These are phyloP conservation scores for Ustilago esculenta DNA, from an alignment of 1,284 basidiomycete species.

Conservation along the genomic window DNA sequence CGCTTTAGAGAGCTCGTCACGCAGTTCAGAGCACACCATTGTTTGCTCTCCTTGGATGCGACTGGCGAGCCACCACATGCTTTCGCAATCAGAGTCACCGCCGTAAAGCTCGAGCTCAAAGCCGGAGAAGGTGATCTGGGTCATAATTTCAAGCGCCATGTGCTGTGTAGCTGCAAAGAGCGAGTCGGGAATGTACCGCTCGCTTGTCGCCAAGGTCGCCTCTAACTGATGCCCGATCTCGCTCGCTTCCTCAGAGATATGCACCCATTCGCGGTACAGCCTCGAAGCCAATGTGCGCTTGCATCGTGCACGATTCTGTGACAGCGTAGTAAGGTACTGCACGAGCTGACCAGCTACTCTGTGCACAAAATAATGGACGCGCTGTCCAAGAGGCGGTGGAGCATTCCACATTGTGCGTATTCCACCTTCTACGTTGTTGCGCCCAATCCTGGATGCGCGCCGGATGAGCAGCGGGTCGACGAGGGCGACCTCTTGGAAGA, in stretches of 20 bases:
- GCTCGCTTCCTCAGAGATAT: slow-evolving; percentile 42
- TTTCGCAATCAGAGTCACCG: slow-evolving; percentile 55
- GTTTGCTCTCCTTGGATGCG: slow-evolving; percentile 41
- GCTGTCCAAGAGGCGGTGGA: slow-evolving; percentile 30
- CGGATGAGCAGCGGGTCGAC: slow-evolving; percentile 40
- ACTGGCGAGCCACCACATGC: slow-evolving; percentile 46
- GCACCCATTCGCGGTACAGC: slow-evolving; percentile 44
- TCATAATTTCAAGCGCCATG: slow-evolving; percentile 74
- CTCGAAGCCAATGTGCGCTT: slow-evolving; percentile 41
- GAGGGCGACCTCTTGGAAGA: slow-evolving; percentile 42
- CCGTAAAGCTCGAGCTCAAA: slow-evolving; percentile 80
- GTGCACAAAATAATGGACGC: slow-evolving; percentile 36
- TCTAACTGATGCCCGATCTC: slow-evolving; percentile 31
- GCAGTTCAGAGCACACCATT: slow-evolving; percentile 33
- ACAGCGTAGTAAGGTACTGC: slow-evolving; percentile 40
- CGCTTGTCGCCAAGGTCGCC: slow-evolving; percentile 12
- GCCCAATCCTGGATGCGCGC: slow-evolving; percentile 26
- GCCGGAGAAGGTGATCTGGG: slow-evolving; percentile 78
- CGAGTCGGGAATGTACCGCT: slow-evolving; percentile 34
- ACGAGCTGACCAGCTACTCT: slow-evolving; percentile 46
- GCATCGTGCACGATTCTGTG: slow-evolving; percentile 52
- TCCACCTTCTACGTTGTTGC: slow-evolving; percentile 33
- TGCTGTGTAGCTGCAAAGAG: slow-evolving; percentile 71
- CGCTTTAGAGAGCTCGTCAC: slow-evolving; percentile 26
- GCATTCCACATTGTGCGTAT: slow-evolving; percentile 27